Evolutionary conservation across 1,139 yeast species (phyloP).

Genomic region (Arxiozyma bovina): DNA sequence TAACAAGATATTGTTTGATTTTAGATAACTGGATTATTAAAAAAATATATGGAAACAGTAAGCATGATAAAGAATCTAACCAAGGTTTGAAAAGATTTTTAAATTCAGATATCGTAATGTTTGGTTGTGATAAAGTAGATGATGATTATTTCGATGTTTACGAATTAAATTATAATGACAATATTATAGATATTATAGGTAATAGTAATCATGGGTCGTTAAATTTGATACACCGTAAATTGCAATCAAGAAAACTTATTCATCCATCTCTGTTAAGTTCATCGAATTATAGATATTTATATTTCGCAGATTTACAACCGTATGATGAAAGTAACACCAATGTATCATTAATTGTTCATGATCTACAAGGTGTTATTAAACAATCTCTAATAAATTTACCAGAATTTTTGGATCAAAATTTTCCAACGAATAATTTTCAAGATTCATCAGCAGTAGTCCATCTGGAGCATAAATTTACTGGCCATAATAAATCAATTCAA

Average conservation of each 20-base stretch:
- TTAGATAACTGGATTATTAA: conserved; percentile 43
- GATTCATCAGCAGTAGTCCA: conserved; percentile 15
- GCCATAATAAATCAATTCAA: conserved; percentile 75
- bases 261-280: conserved; percentile 26
- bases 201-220: too few species aligned
- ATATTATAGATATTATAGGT: background rate
- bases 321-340: conserved; percentile 25
- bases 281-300: conserved; percentile 25
- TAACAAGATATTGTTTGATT: conserved; percentile 38
- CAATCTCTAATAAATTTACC: conserved; percentile 38
- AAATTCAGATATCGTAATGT: conserved; percentile 50
- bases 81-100: conserved; percentile 2
- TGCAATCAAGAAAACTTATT: conserved; percentile 19
- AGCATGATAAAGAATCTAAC: conserved; percentile 21
- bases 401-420: conserved; percentile 28
- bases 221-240: conserved; percentile 22
- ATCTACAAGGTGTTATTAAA: conserved; percentile 41
- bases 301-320: conserved; percentile 31
- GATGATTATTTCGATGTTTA: conserved; percentile 35
- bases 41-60: conserved; percentile 1
- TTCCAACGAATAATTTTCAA: conserved; percentile 3
- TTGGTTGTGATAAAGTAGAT: conserved; percentile 39
- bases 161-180: conserved; percentile 34
- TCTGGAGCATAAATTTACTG: conserved; percentile 56
- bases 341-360: conserved; percentile 42